Evolutionary conservation across 176 grass and related monocot species (phyloP), one percentile per base, ranked within the genome.

Genomic region (Chloris gayana): DNA sequence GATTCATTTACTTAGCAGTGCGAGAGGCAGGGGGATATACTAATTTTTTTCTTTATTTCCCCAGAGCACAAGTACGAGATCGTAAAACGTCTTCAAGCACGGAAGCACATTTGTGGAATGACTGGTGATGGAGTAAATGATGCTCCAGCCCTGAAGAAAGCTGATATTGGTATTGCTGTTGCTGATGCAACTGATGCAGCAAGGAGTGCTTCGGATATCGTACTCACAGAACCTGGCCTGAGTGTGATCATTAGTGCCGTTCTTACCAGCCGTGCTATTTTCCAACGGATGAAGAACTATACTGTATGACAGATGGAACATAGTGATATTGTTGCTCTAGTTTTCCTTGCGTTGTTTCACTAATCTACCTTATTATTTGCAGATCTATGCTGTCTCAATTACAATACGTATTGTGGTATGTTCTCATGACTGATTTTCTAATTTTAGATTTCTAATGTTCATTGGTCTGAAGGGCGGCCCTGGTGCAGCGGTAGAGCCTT

Each of bases 301-400:
- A 82, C 80, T 73, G 80, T 82, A 73, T 44, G 69, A 64, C 42
- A 59, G 6, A 54, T 35, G 58, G 47, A 75, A 29, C 22, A 27
- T 79, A 51, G 27, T 42, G 14, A 19, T 61, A 69, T 39, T 67
- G 75, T 88, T 41, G 3, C 54, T 82, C 37, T 2, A 64, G 14
- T 21, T 81, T 25, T 12, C 24, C 8, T 25, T 25, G 56, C 1
- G 22, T 58, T 58, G 44, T 42, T 69, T 29, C 35, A 14, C 80
- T 82, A 3, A 73, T 51, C 9, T 13, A 27, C 17, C 41, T 82
- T 19, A 1, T 50, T 64, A 22, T 70, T 63, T 53, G 64, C 88
- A 89, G 88, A 89, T 89, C 14, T 89, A 86, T 74, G 88, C 88
- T 14, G 79, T 89, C 17, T 89, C 88, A 4, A 89, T 89, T 33